Conservation (phyloP, 345 rosid genomes). For the Aegle marmelos region DNA sequence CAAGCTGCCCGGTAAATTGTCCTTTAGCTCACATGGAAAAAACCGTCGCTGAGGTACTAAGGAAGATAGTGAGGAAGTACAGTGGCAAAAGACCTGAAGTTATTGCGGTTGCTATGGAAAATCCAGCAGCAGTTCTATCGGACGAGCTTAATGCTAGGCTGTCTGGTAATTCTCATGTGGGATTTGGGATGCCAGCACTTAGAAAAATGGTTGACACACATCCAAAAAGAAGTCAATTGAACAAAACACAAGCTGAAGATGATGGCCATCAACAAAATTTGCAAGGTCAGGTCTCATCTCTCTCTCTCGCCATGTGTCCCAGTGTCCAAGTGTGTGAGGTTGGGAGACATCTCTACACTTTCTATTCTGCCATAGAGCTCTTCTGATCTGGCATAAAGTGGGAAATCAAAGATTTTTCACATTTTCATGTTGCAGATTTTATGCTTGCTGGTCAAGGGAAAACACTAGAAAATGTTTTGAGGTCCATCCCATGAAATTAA, state of each 20-base stretch:
- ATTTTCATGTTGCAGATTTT: background rate
- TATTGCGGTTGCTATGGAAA: slow-evolving; percentile 77
- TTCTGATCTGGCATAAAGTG: background rate
- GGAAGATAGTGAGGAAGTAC: slow-evolving; percentile 93
- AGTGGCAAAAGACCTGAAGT: slow-evolving; percentile 96
- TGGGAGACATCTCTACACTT: background rate
- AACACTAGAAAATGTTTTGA: background rate
- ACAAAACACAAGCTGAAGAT: slow-evolving; percentile 30
- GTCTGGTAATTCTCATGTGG: slow-evolving; percentile 59
- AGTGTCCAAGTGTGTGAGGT: background rate
- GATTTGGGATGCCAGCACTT: slow-evolving; percentile 51
- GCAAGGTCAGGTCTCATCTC: slow-evolving; percentile 37
- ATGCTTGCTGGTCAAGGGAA: background rate
- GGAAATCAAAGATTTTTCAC: background rate
- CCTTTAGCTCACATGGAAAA: slow-evolving; percentile 93
- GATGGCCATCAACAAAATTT: slow-evolving; percentile 25
- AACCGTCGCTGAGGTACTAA: slow-evolving; percentile 74
- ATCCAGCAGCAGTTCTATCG: slow-evolving; percentile 67
- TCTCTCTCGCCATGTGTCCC: slow-evolving; percentile 1
- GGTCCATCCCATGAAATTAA: background rate
- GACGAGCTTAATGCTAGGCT: slow-evolving; percentile 64
- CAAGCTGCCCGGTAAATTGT: slow-evolving; percentile 83
- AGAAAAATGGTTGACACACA: slow-evolving; percentile 46
- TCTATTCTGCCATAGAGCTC: background rate
- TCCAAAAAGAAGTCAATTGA: slow-evolving; percentile 35